Base-by-base conservation (phyloP, 441 rosid species). In the Rhodomyrtus psidioides region DNA sequence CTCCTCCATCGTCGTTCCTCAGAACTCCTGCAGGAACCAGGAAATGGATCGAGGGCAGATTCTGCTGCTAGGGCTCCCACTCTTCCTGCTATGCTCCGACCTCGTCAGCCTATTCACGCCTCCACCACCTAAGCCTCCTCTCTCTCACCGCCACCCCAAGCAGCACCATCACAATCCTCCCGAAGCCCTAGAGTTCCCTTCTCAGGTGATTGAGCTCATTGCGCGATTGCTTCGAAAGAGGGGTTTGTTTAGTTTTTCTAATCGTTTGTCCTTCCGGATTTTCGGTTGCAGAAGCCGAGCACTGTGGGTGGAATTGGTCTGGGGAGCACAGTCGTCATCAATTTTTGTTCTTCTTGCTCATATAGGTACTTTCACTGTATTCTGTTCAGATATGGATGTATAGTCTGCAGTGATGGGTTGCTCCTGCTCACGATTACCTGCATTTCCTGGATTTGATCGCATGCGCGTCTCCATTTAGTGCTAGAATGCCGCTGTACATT, bases 301-400 rank as follows among this genome's bases (percentile, higher is more conserved):
- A 87, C 85, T 34, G 42, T 89, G 46, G 95, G 92, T 51, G 91
- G 91, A 42, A 62, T 91, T 55, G 98, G 97, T 24, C 86, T 93
- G 82, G 98, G 97, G 62, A 90, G 88, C 59, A 92, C 95, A 2
- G 93, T 96, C 75, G 89, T 90, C 83, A 96, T 96, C 85, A 92
- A 92, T 88, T 95, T 95, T 84, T 95, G 99, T 84, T 94, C 94
- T 82, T 96, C 99, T 44, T 96, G 98, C 89, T 94, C 98, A 27
- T 96, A 89, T 91, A 93, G 90, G 98, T 94, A 85, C 51, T 53
- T 19, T 65, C 3, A n/a, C 21, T 85, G 19, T 54, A 55, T 16
- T 14, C 58, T 6, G 24, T 57, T 13, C 14, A 57, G 62, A 57
- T 57, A 5, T 57, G 62, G 62, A 26, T 57, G 14, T 12, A 57